Conservation (phyloP, 345 rosid genomes). For the Eucalyptus fibrosa region DNA sequence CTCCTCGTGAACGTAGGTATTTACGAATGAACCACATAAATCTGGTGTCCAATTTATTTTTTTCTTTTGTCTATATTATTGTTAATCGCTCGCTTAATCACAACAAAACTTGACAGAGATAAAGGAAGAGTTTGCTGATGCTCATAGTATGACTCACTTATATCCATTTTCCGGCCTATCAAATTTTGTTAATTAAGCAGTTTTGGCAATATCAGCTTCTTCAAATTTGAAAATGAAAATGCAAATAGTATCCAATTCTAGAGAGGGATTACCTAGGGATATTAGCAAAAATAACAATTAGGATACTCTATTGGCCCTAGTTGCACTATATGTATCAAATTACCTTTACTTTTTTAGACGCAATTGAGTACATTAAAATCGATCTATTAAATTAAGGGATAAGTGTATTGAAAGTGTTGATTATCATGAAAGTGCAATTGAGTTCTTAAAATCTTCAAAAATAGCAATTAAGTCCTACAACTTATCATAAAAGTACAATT, state of each 20-base stretch:
- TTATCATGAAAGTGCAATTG: background rate
- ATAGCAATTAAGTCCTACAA: background rate
- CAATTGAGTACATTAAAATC: background rate
- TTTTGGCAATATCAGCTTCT: background rate
- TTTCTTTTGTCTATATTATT: no score
- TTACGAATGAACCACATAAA: no score
- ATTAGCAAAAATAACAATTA: background rate
- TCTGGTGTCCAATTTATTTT: no score
- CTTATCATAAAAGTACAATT: background rate
- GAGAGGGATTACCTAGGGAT: background rate
- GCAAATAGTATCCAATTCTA: background rate
- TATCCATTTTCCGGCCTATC: background rate
- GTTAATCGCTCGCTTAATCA: no score
- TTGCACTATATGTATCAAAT: background rate
- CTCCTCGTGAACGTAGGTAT: accelerated
- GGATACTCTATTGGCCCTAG: background rate
- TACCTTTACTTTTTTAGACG: background rate
- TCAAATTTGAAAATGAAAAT: background rate
- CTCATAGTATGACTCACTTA: background rate
- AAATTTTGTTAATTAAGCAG: background rate
- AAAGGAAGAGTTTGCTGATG: background rate
- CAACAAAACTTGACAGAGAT: background rate
- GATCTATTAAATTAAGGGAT: background rate
- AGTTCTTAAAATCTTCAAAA: no score
- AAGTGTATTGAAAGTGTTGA: background rate